Percentiles rank a stretch among this genome's conserved stretches.
phyloP scores from a whole-genome alignment of 768 basidiomycete genomes.

The Galerina sulciceps region DNA sequence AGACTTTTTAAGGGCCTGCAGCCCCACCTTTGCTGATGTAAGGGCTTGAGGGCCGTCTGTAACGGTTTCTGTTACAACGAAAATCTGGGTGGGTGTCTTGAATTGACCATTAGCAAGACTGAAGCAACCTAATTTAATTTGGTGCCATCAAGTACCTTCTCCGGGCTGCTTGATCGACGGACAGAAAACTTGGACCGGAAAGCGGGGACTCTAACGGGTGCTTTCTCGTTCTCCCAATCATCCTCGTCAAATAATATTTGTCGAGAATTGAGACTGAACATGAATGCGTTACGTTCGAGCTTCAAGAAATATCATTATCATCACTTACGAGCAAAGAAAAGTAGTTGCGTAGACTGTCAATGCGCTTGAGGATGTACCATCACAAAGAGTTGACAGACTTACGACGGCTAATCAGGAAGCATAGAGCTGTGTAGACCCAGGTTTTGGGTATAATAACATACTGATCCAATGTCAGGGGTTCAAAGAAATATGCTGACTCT shows the following conservation, averaged over 20 bases:
- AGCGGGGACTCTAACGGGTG: constrained; percentile 7
- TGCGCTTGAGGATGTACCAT: not conserved
- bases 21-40: constrained; percentile 7
- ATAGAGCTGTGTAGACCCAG: constrained; percentile 38
- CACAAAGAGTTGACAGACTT: constrained; percentile 6
- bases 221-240: constrained; percentile 15
- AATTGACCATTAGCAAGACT: not conserved
- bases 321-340: constrained; percentile 34
- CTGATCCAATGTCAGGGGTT: constrained; percentile 9
- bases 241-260: constrained; percentile 26
- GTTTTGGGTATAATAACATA: constrained; percentile 32
- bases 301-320: too few species aligned
- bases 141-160: not conserved
- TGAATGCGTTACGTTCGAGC: too few species aligned
- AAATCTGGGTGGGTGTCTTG: constrained; percentile 29
- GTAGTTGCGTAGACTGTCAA: constrained; percentile 35
- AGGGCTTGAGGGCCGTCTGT: constrained; percentile 27
- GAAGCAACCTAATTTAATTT: not conserved
- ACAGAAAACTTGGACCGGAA: constrained; percentile 10
- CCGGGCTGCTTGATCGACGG: not conserved
- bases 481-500: not conserved
- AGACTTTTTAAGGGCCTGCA: not conserved
- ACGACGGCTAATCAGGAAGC: constrained; percentile 37
- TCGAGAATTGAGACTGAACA: constrained; percentile 32
- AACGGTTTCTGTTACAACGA: constrained; percentile 34